These are phyloP conservation scores for Amanita subjunquillea DNA, from an alignment of 768 basidiomycete genomes.

Conservation along the genomic window DNA sequence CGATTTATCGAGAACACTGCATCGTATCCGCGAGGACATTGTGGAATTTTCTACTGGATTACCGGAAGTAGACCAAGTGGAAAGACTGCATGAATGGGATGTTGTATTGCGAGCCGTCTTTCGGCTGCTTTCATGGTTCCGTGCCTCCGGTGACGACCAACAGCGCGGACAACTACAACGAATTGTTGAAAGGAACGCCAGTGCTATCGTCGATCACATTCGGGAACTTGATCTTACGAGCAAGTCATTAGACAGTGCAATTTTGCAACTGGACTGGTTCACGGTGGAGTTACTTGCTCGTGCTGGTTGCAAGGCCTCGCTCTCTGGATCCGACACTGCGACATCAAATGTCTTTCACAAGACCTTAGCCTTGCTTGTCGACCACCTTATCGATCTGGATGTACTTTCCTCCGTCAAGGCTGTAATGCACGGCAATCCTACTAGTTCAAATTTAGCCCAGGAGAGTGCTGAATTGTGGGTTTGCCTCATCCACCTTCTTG, in stretches of 20 bases:
- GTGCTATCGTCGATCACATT: conserved; percentile 26
- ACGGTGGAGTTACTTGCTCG: conserved; percentile 45
- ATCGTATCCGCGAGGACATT: conserved; percentile 35
- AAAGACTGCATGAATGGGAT: conserved; percentile 27
- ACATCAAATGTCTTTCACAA: conserved; percentile 13
- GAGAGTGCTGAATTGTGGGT: conserved; percentile 65
- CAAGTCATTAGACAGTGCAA: conserved; percentile 24
- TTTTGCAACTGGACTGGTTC: conserved; percentile 51
- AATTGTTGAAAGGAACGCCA: conserved; percentile 25
- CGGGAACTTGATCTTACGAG: conserved; percentile 22
- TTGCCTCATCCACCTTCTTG: conserved; percentile 51
- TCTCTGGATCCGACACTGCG: conserved; percentile 5
- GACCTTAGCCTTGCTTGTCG: conserved; percentile 30
- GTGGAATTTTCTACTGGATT: conserved; percentile 26
- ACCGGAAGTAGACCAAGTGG: conserved; percentile 21
- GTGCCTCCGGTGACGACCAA: conserved; percentile 22
- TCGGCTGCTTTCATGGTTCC: conserved; percentile 37
- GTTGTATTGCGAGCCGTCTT: conserved; percentile 26
- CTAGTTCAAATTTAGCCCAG: conserved; percentile 26
- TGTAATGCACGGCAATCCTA: conserved; percentile 23
- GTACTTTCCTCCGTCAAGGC: conserved; percentile 33
- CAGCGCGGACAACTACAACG: conserved; percentile 19
- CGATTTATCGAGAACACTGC: conserved; percentile 34
- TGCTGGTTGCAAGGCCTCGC: conserved; percentile 18
- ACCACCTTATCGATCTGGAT: conserved; percentile 42